Evolutionary conservation across 2,329 filamentous ascomycete genomes (phyloP).

Genomic region (Colletotrichum australisinense): DNA sequence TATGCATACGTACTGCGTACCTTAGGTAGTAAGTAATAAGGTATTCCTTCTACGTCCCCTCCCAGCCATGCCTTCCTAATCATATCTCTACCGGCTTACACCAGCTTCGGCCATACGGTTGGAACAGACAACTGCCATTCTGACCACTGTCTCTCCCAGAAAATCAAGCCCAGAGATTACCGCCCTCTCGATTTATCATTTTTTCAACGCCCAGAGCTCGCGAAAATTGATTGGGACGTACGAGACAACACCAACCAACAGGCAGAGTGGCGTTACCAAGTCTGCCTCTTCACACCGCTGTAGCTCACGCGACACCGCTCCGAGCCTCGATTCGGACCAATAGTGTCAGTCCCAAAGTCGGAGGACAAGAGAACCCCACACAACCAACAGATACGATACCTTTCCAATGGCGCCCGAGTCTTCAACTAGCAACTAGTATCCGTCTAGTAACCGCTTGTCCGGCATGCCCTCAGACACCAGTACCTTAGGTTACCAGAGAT

Average conservation of each 20-base stretch:
- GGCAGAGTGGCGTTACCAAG: neutral
- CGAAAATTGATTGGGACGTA: neutral
- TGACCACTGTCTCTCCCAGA: neutral
- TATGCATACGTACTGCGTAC: too few relatives aligned
- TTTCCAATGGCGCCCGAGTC: neutral
- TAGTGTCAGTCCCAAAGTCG: neutral
- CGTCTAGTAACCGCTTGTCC: neutral
- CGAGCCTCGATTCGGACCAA: neutral
- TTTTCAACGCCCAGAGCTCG: neutral
- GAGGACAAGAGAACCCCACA: conserved; percentile 9
- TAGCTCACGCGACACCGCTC: conserved; percentile 32
- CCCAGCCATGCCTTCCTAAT: conserved; percentile 9
- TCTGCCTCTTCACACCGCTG: conserved; percentile 22
- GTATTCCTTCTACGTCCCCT: neutral
- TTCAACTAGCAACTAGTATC: neutral
- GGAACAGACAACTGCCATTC: neutral
- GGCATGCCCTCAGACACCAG: neutral
- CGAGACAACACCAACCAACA: neutral
- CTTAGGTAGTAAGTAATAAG: too few relatives aligned
- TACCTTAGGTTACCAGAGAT: neutral
- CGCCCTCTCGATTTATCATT: neutral
- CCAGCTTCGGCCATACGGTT: neutral
- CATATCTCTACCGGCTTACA: neutral
- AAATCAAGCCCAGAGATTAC: neutral
- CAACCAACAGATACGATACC: conserved; percentile 7